phyloP scores from a whole-genome alignment of 768 basidiomycete genomes.

The Naganishia antarctica region DNA sequence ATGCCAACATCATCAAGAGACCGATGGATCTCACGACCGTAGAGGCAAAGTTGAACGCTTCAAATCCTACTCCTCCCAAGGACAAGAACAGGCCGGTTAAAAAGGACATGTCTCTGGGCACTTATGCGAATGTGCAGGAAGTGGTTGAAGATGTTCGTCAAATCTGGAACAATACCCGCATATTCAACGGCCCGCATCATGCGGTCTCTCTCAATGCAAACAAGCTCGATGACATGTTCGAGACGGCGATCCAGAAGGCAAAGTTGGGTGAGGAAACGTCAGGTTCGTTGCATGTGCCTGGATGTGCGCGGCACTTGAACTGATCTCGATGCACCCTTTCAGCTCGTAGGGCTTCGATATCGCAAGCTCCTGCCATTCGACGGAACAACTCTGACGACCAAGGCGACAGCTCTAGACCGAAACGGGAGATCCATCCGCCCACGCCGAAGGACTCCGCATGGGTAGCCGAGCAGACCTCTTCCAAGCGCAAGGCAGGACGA shows the following conservation, averaged over 20 bases:
- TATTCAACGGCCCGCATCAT: conserved; percentile 92
- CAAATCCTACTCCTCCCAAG: conserved; percentile 60
- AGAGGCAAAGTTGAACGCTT: conserved; percentile 75
- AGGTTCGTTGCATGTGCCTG: background rate
- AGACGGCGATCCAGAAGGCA: conserved; percentile 78
- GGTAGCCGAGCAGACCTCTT: conserved; percentile 65
- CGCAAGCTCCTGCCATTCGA: conserved; percentile 68
- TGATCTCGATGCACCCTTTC: conserved; percentile 2
- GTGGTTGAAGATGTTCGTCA: conserved; percentile 79
- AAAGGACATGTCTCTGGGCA: conserved; percentile 41
- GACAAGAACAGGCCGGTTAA: conserved; percentile 41
- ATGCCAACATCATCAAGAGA: conserved; percentile 73
- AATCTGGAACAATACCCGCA: conserved; percentile 79
- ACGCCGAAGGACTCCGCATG: conserved; percentile 86
- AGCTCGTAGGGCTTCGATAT: conserved; percentile 68
- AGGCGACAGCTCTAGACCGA: conserved; percentile 60
- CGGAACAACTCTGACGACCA: conserved; percentile 54
- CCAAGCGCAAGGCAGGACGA: conserved; percentile 55
- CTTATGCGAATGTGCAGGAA: conserved; percentile 68
- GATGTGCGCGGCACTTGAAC: background rate
- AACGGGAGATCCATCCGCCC: conserved; percentile 95
- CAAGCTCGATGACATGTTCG: conserved; percentile 74
- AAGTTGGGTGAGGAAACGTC: conserved; percentile 68
- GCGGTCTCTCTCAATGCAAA: conserved; percentile 71
- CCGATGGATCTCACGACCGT: conserved; percentile 95